Conservation (phyloP, 2,329 filamentous ascomycete species). For the Fusarium sp. region DNA sequence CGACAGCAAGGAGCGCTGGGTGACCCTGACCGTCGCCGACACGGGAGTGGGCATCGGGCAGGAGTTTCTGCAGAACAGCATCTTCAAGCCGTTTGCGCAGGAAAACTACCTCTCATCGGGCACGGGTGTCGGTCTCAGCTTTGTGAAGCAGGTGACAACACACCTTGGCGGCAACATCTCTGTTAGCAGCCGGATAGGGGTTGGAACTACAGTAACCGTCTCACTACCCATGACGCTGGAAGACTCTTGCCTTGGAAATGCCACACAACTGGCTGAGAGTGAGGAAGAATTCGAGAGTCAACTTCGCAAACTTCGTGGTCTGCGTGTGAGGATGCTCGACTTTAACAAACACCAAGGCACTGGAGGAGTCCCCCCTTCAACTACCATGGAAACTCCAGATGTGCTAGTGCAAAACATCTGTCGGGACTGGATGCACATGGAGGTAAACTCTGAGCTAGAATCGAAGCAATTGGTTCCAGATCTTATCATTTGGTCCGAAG, state of each 20-base stretch:
- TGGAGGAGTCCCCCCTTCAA: neutral
- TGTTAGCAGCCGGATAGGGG: conserved; percentile 60
- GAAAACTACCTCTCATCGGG: conserved; percentile 72
- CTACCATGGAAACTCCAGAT: conserved; percentile 5
- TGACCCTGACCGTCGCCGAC: conserved; percentile 66
- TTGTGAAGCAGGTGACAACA: conserved; percentile 71
- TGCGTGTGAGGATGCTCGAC: conserved; percentile 42
- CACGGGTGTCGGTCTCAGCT: conserved; percentile 73
- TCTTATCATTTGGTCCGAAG: conserved; percentile 43
- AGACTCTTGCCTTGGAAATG: neutral
- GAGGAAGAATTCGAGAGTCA: conserved; percentile 47
- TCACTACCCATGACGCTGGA: conserved; percentile 45
- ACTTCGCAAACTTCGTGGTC: conserved; percentile 45
- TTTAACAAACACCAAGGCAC: neutral
- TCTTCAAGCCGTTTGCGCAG: conserved; percentile 75
- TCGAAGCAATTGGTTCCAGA: conserved; percentile 38
- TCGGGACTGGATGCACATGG: conserved; percentile 31
- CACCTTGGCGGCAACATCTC: conserved; percentile 70
- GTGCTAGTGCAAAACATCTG: conserved; percentile 21
- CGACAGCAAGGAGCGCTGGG: conserved; percentile 16
- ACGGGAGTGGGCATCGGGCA: conserved; percentile 75
- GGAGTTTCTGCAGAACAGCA: conserved; percentile 69
- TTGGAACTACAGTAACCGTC: conserved; percentile 54
- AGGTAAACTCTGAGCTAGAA: conserved; percentile 25
- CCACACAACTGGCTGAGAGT: conserved; percentile 9